phyloP scores from a whole-genome alignment of 441 rosid species.

The Arabidopsis hybrid region DNA sequence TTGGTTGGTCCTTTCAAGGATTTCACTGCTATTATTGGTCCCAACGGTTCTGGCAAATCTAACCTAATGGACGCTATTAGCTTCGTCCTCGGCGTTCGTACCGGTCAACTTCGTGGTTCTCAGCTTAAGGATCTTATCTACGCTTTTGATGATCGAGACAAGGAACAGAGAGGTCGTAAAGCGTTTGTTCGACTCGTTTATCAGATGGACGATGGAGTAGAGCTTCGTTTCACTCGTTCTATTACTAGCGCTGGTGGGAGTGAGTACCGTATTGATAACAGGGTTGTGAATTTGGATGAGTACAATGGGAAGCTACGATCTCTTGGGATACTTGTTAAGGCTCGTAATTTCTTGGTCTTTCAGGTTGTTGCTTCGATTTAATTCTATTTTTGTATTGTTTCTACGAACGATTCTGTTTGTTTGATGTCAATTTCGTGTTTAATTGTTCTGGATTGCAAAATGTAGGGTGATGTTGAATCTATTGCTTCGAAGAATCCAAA shows the following conservation, averaged over 20 bases:
- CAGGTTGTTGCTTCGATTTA: conserved; percentile 63
- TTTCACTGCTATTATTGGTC: conserved; percentile 98
- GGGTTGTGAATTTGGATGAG: conserved; percentile 88
- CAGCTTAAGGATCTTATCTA: conserved; percentile 97
- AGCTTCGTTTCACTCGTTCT: conserved; percentile 83
- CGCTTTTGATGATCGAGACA: conserved; percentile 92
- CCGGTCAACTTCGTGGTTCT: conserved; percentile 96
- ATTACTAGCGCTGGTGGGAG: conserved; percentile 85
- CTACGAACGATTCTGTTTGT: background rate
- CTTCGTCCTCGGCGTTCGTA: conserved; percentile 98
- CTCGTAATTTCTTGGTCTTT: conserved; percentile 95
- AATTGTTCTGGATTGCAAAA: conserved; percentile 1
- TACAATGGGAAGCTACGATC: conserved; percentile 80
- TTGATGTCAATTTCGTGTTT: conserved; percentile 14
- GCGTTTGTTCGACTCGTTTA: conserved; percentile 91
- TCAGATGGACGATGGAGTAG: conserved; percentile 68
- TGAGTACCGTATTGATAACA: conserved; percentile 88
- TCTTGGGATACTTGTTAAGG: conserved; percentile 95
- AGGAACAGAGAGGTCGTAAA: conserved; percentile 87
- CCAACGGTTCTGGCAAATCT: conserved; percentile 98
- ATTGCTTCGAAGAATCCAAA: conserved; percentile 98
- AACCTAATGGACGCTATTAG: conserved; percentile 99
- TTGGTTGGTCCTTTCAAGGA: conserved; percentile 91
- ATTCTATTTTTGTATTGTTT: background rate
- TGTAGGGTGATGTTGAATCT: conserved; percentile 98